phyloP scores from a whole-genome alignment of 345 rosid genomes.

The Psidium guajava region DNA sequence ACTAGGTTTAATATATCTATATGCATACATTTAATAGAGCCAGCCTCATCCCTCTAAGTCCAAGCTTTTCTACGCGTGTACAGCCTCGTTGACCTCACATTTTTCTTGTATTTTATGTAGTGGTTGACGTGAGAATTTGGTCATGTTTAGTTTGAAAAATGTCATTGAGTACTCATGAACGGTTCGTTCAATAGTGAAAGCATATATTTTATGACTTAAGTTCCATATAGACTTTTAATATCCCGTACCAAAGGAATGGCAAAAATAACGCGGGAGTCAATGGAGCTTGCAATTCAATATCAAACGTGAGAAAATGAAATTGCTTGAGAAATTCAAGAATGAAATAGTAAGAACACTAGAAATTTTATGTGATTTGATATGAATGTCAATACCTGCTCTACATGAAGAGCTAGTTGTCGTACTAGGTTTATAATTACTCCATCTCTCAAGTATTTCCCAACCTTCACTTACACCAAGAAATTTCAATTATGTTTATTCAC shows the following conservation, averaged over 20 bases:
- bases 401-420: too few relatives aligned
- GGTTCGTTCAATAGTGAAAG: neutral
- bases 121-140: neutral
- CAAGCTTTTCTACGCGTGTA: neutral
- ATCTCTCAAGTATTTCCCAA: too few relatives aligned
- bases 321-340: neutral
- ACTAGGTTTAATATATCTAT: too few relatives aligned
- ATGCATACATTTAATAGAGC: neutral
- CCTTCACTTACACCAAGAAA: too few relatives aligned
- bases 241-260: neutral
- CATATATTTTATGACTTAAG: neutral
- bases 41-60: neutral
- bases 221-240: neutral
- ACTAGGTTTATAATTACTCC: neutral
- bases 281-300: neutral
- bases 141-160: neutral
- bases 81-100: neutral
- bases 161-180: neutral
- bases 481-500: neutral
- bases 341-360: neutral
- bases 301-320: neutral
- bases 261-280: neutral
- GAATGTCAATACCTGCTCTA: fast-evolving
- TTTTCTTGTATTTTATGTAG: neutral
- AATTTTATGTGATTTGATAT: neutral